These are phyloP conservation scores for Saturnispora quitensis DNA, from an alignment of 805 yeast species.

Conservation along the genomic window DNA sequence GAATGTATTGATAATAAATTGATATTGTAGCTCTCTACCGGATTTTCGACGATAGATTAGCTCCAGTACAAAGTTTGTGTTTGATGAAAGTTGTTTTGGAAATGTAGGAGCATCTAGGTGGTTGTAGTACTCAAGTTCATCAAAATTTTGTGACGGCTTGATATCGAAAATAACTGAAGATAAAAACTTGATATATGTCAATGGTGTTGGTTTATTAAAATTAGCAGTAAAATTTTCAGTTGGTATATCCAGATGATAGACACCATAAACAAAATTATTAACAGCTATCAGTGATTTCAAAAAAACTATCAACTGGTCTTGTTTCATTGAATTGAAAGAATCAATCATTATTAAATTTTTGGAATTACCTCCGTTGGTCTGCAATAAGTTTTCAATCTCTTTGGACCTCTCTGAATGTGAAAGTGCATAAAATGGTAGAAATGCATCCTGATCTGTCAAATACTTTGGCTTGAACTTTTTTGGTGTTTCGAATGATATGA, in stretches of 20 bases:
- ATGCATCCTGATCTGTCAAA: conserved; percentile 26
- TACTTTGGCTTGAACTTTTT: conserved; percentile 35
- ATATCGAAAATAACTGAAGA: conserved; percentile 63
- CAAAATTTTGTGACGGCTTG: not conserved
- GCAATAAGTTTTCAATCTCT: conserved; percentile 3
- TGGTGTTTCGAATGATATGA: conserved; percentile 61
- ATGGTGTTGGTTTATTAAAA: conserved; percentile 15
- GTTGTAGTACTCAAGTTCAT: not conserved
- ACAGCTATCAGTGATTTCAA: conserved; percentile 31
- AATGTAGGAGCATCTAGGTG: conserved; percentile 2
- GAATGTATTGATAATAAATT: conserved; percentile 42
- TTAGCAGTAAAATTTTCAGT: not conserved
- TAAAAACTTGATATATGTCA: conserved; percentile 43
- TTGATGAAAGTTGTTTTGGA: not conserved
- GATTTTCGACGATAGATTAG: conserved; percentile 72
- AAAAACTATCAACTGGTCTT: conserved; percentile 34
- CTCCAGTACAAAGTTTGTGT: conserved; percentile 32
- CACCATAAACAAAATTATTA: conserved; percentile 35
- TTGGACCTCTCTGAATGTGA: conserved; percentile 9
- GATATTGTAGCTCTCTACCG: conserved; percentile 62
- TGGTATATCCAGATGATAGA: conserved; percentile 37
- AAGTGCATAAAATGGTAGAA: conserved; percentile 37
- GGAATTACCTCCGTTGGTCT: not conserved
- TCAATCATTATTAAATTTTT: conserved; percentile 49
- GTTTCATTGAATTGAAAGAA: conserved; percentile 49